Conservation (phyloP, 2,329 filamentous ascomycete genomes). For the Chalaropsis ovoidea region DNA sequence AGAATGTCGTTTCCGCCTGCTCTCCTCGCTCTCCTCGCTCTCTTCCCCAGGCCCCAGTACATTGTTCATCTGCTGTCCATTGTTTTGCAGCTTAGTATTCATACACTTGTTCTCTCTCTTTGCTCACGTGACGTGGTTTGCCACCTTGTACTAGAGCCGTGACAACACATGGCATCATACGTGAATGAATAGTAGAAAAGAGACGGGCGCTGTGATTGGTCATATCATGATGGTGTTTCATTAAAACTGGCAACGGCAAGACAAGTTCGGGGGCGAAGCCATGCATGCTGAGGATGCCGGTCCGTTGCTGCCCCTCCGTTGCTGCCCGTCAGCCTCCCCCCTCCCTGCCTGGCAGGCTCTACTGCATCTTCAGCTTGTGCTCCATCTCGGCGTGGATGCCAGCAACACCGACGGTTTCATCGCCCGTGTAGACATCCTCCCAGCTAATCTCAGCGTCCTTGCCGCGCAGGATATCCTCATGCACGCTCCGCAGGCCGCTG, state of each 20-base stretch:
- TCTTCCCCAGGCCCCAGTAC: background rate
- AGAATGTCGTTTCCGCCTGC: background rate
- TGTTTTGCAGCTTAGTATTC: constrained; percentile 1
- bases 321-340: background rate
- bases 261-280: background rate
- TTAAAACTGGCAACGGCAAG: background rate
- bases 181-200: background rate
- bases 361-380: constrained; percentile 66
- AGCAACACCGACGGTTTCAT: constrained; percentile 58
- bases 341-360: background rate
- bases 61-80: background rate
- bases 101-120: constrained; percentile 1
- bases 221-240: background rate
- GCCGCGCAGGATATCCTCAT: constrained; percentile 80
- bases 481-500: constrained; percentile 51
- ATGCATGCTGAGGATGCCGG: background rate
- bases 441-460: constrained; percentile 68
- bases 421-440: constrained; percentile 87
- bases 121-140: background rate
- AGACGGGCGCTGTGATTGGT: background rate
- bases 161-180: constrained; percentile 2
- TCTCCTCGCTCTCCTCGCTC: no score
- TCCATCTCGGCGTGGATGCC: constrained; percentile 91
- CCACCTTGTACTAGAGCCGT: background rate
- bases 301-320: background rate